Evolutionary conservation across 495 filamentous ascomycete species (phyloP).

Genomic region (Penicillium flavigenum): DNA sequence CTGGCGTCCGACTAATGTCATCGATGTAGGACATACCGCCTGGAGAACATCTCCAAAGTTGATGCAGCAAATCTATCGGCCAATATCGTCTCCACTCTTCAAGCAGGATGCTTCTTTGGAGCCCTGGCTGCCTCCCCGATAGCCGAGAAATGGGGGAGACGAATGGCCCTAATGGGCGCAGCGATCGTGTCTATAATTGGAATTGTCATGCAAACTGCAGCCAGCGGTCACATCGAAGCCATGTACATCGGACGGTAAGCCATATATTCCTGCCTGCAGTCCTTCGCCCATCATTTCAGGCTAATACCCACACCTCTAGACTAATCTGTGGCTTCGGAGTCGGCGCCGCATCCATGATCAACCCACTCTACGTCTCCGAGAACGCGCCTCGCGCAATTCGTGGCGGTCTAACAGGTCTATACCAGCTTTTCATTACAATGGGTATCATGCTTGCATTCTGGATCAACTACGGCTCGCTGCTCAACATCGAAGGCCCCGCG

Average conservation of each 20-base stretch:
- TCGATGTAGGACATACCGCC: constrained; percentile 46
- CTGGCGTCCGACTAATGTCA: neutral
- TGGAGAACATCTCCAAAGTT: constrained; percentile 55
- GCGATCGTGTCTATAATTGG: constrained; percentile 49
- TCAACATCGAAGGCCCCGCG: constrained; percentile 50
- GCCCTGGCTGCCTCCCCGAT: constrained; percentile 56
- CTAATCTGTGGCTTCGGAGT: constrained; percentile 67
- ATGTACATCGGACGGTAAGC: constrained; percentile 65
- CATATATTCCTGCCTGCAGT: too few relatives aligned
- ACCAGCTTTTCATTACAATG: constrained; percentile 64
- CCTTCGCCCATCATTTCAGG: neutral
- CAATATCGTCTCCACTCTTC: constrained; percentile 62
- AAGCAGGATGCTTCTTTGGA: constrained; percentile 68
- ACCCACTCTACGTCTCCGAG: constrained; percentile 59
- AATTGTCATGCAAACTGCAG: constrained; percentile 62
- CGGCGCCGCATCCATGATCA: constrained; percentile 64
- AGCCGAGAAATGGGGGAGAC: constrained; percentile 58
- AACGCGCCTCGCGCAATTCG: constrained; percentile 72
- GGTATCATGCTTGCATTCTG: constrained; percentile 69
- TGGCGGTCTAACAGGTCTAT: constrained; percentile 66
- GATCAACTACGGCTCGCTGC: constrained; percentile 61
- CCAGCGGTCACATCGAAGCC: constrained; percentile 48
- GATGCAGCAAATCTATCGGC: constrained; percentile 38
- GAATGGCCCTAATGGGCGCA: constrained; percentile 52
- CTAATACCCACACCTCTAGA: constrained; percentile 19